A percentile compares a stretch with the other conserved stretches of the same genome.
These are phyloP conservation scores for Puccinia triticina DNA, from an alignment of 1,284 basidiomycete species.

Conservation along the genomic window DNA sequence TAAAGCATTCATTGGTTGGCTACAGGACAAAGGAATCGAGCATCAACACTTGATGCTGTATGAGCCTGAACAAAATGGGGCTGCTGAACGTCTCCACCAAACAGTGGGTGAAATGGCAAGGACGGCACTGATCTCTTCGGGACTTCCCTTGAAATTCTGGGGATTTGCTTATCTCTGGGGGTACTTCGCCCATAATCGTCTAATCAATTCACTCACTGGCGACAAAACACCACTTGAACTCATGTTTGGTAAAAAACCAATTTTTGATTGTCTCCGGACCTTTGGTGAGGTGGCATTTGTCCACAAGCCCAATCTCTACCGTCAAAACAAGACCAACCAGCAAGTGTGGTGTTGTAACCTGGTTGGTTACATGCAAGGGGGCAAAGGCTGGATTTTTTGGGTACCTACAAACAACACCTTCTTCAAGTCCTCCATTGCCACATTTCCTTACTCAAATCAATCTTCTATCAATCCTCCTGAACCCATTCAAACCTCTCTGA, in stretches of 20 bases:
- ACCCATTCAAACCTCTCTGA: neutral
- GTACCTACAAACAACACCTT: neutral
- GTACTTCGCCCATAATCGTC: neutral
- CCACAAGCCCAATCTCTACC: neutral
- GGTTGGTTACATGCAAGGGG: constrained; percentile 13
- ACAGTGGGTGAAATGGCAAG: constrained; percentile 38
- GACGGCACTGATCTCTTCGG: neutral
- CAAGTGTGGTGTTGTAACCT: neutral
- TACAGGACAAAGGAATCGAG: constrained; percentile 23
- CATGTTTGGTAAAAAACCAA: neutral
- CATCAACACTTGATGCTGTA: constrained; percentile 27
- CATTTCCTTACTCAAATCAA: neutral
- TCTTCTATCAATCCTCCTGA: neutral
- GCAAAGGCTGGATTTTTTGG: constrained; percentile 22
- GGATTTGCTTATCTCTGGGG: neutral
- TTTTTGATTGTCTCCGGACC: constrained; percentile 5
- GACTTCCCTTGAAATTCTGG: constrained; percentile 28
- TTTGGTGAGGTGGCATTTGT: constrained; percentile 44
- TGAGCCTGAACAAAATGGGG: constrained; percentile 52
- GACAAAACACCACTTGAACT: constrained; percentile 21
- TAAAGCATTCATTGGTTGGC: neutral
- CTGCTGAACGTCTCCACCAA: constrained; percentile 28
- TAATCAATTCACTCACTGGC: constrained; percentile 22
- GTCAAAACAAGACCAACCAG: neutral
- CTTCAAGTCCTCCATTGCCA: neutral